Percentiles rank a stretch among this genome's conserved stretches.
Evolutionary conservation across 1,139 yeast genomes (phyloP).

Genomic region (Debaryomyces nepalensis): DNA sequence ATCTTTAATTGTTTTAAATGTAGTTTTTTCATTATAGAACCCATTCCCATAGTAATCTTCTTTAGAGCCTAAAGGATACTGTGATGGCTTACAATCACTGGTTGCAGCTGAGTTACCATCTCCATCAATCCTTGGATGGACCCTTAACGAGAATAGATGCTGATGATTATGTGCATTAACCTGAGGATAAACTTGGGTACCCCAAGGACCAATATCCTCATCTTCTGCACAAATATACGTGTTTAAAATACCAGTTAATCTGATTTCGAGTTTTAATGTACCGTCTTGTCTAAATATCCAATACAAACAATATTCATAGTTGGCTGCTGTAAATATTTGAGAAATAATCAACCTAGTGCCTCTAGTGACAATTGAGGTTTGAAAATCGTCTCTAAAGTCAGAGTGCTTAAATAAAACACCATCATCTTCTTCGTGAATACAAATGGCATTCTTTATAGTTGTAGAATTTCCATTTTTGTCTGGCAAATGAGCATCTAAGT

Average conservation of each 20-base stretch:
- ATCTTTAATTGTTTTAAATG: conserved; percentile 69
- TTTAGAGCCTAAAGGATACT: conserved; percentile 63
- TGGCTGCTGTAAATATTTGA: conserved; percentile 84
- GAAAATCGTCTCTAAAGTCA: conserved; percentile 80
- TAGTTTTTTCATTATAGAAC: conserved; percentile 64
- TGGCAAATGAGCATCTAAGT: conserved; percentile 74
- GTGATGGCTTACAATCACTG: conserved; percentile 66
- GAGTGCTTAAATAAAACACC: conserved; percentile 81
- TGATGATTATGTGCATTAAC: conserved; percentile 87
- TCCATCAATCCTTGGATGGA: conserved; percentile 83
- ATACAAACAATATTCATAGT: conserved; percentile 82
- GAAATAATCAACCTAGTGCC: conserved; percentile 74
- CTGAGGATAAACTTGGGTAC: conserved; percentile 78
- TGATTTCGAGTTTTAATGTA: conserved; percentile 75
- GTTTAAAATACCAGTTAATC: conserved; percentile 81
- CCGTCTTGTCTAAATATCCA: conserved; percentile 87
- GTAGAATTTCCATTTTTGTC: conserved; percentile 69
- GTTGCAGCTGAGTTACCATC: conserved; percentile 75
- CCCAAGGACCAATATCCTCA: conserved; percentile 75
- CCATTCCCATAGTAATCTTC: conserved; percentile 77
- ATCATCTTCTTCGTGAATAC: conserved; percentile 86
- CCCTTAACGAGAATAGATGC: conserved; percentile 78
- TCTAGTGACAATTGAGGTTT: conserved; percentile 74
- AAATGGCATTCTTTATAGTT: conserved; percentile 74
- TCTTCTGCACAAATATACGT: conserved; percentile 65